These are phyloP conservation scores for Radiomyces spectabilis DNA, from an alignment of 192 early-diverging fungal genomes.

Conservation along the genomic window DNA sequence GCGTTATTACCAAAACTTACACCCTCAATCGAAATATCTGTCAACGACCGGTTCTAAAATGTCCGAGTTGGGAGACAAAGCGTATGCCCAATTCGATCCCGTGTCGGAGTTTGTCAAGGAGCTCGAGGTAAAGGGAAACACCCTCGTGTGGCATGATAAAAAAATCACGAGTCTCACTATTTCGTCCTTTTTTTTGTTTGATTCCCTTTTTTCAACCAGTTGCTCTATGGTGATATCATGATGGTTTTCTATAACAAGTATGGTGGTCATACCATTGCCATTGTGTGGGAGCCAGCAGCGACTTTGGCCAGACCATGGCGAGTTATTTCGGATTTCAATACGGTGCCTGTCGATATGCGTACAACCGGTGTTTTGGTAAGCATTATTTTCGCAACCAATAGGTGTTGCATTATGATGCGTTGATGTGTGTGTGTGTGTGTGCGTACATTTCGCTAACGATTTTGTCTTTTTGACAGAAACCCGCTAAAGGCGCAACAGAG, in stretches of 20 bases:
- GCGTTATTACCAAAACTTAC: conserved; percentile 52
- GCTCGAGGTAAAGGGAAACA: conserved; percentile 51
- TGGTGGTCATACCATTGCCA: conserved; percentile 62
- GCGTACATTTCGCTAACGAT: no score
- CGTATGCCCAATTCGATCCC: conserved; percentile 71
- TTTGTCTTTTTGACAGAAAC: conserved; percentile 12
- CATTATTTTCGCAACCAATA: no score
- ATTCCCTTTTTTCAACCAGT: no score
- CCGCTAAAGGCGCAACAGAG: conserved; percentile 8
- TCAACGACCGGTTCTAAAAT: conserved; percentile 35
- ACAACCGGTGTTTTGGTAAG: conserved; percentile 39
- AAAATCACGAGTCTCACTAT: not conserved
- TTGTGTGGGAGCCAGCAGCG: conserved; percentile 57
- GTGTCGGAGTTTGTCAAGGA: conserved; percentile 62
- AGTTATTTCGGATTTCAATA: conserved; percentile 53
- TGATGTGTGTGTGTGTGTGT: no score
- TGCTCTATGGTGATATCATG: conserved; percentile 51
- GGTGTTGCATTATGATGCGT: no score
- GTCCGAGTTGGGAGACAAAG: conserved; percentile 48
- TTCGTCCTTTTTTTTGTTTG: not conserved
- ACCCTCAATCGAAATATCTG: conserved; percentile 41
- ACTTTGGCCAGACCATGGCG: conserved; percentile 56
- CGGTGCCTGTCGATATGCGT: conserved; percentile 40
- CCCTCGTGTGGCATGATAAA: not conserved
- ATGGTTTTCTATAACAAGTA: conserved; percentile 70